Base-by-base conservation (phyloP, 306 rosid genomes). In the Casuarina cunninghamiana region DNA sequence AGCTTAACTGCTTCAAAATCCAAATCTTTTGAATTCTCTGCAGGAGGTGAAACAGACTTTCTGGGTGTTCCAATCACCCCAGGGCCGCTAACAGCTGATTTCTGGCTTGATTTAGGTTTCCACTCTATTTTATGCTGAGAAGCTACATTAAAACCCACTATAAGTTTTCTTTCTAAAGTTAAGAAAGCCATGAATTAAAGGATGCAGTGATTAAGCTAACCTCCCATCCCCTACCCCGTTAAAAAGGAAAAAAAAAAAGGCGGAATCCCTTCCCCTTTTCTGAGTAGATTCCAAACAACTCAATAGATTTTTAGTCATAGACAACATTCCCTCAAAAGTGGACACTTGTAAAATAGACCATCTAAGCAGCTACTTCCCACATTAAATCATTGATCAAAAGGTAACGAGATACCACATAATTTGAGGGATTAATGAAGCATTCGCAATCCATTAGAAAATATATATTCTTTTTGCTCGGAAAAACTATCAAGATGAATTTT, bases 61-160 rank as follows among this genome's bases (percentile, higher is more conserved):
- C 87, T 83, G 12, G 93, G 96, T n/a, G 87, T 87, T 80, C 97
- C 99, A 63, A 93, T 91, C 66, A 93, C 98, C 66, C 97, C 96
- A 78, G 89, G 94, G 81, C 68, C 72, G 45, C 80, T 91, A 45
- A 78, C 79, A 77, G 82, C 88, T 53, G 77, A 71, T 81, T 93
- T 96, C 86, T 88, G 91, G 88, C 97, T 93, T 72, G 90, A 87
- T 79, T 96, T 96, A 55, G 99, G 99, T 82, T 90, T 96, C 99
- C 99, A 96, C 86, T 90, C 96, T 83, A 89, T 95, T 81, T 86
- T 93, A 74, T 90, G 91, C 83, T 91, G 99, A 67, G 92, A 73
- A 79, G 83, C 99, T 96, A 94, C 91, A 88, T 67, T 71, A 83
- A 61, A 78, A 86, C 55, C 60, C 76, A 73, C 73, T 66, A 77